Conservation (phyloP, 139 green algal species). For the Chlamydomonas sp. region DNA sequence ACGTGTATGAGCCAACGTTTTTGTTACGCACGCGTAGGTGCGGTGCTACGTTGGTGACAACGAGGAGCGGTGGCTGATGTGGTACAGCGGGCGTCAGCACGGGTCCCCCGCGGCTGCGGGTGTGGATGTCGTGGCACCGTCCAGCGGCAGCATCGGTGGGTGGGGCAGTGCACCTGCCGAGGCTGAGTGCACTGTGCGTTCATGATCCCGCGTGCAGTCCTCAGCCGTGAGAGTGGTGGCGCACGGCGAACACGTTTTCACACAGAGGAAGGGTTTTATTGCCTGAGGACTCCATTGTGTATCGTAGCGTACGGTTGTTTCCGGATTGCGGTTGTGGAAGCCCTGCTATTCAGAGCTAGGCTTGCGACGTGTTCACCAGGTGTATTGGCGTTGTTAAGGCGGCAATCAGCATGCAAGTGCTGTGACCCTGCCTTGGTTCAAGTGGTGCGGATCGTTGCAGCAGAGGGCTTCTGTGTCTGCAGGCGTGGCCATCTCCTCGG, state of each 20-base stretch:
- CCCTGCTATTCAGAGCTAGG: too few relatives aligned
- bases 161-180: not conserved
- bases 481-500: slow-evolving; percentile 62
- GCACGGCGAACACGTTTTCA: too few relatives aligned
- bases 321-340: too few relatives aligned
- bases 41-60: slow-evolving; percentile 85
- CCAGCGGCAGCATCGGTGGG: slow-evolving; percentile 70
- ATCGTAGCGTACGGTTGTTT: not conserved
- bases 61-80: slow-evolving; percentile 91
- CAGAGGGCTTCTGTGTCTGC: not conserved
- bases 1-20: too few relatives aligned
- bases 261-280: not conserved
- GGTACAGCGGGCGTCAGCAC: slow-evolving; percentile 75
- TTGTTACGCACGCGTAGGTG: slow-evolving; percentile 50
- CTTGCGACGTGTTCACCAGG: too few relatives aligned
- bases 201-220: too few relatives aligned
- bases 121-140: slow-evolving; percentile 64
- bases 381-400: too few relatives aligned
- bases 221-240: too few relatives aligned
- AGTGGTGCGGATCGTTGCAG: too few relatives aligned
- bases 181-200: too few relatives aligned
- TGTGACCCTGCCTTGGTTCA: too few relatives aligned
- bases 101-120: not conserved
- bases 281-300: not conserved
- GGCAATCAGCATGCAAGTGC: too few relatives aligned